These are phyloP conservation scores for Arctium minus DNA, from an alignment of 129 eudicot species.

Conservation along the genomic window DNA sequence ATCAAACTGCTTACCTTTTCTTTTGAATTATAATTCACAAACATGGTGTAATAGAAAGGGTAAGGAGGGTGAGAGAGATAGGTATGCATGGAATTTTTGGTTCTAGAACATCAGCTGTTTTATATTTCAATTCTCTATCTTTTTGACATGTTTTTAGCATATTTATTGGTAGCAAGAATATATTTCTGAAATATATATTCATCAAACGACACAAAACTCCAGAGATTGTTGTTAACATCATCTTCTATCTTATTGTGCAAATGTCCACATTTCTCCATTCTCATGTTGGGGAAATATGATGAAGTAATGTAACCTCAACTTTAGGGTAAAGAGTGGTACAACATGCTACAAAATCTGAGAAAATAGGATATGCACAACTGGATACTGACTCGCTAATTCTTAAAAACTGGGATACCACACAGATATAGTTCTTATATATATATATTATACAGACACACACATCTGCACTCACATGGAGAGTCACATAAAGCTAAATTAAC, in stretches of 20 bases:
- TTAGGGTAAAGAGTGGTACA: not conserved
- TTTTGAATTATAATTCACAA: not conserved
- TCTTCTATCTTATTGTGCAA: not conserved
- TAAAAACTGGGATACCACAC: not conserved
- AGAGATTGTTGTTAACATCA: not conserved
- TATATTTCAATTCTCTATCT: not conserved
- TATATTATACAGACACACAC: too few relatives aligned
- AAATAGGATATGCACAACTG: not conserved
- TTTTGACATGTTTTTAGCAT: not conserved
- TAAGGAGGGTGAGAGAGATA: not conserved
- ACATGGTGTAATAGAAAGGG: not conserved
- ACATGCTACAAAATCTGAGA: not conserved
- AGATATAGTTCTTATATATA: not conserved
- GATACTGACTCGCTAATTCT: not conserved
- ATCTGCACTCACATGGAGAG: not conserved
- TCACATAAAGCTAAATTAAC: not conserved
- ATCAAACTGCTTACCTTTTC: not conserved
- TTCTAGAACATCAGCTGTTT: not conserved
- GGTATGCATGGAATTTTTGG: not conserved
- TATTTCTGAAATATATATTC: not conserved
- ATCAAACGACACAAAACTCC: not conserved
- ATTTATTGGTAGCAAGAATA: not conserved
- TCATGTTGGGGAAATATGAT: not conserved
- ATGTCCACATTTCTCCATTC: not conserved
- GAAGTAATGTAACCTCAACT: not conserved